phyloP scores from a whole-genome alignment of 352 stramenopile species.

The Paralagenidium karlingii region DNA sequence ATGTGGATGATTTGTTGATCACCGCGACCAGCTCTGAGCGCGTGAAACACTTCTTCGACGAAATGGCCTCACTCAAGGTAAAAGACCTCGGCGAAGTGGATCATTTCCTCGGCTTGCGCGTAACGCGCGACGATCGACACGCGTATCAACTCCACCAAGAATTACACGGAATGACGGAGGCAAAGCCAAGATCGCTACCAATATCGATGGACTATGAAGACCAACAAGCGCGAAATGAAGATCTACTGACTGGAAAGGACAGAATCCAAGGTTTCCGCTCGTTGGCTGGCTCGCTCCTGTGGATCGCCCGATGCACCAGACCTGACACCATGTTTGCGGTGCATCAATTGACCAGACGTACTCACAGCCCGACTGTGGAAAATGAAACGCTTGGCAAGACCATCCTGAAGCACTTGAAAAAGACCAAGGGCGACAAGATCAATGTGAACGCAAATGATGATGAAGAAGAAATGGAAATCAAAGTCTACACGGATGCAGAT shows the following conservation, averaged over 20 bases:
- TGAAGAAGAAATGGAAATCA: too few relatives aligned
- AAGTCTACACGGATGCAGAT: too few relatives aligned
- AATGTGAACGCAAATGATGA: too few relatives aligned
- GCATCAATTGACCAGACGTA: conserved; percentile 5
- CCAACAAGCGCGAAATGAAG: background rate
- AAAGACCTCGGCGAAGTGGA: conserved; percentile 11
- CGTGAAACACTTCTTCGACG: conserved; percentile 5
- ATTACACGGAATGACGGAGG: conserved; percentile 5
- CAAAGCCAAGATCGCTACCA: too few relatives aligned
- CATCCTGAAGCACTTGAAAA: background rate
- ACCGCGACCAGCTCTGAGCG: conserved; percentile 1
- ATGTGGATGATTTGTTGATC: conserved; percentile 18
- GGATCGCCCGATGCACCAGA: conserved; percentile 12
- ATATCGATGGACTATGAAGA: conserved; percentile 4
- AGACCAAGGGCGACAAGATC: background rate
- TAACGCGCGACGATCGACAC: conserved; percentile 1
- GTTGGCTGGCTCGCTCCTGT: conserved; percentile 15
- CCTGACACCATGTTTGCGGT: conserved; percentile 15
- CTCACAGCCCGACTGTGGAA: conserved; percentile 3
- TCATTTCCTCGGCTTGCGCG: conserved; percentile 14
- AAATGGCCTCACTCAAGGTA: conserved; percentile 6
- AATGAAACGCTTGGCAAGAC: conserved; percentile 3
- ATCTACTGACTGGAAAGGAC: conserved; percentile 5
- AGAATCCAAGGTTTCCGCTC: conserved; percentile 14
- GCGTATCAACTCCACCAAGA: conserved; percentile 9